phyloP scores from a whole-genome alignment of 2,329 filamentous ascomycete genomes.

The Stromatinia cepivora region DNA sequence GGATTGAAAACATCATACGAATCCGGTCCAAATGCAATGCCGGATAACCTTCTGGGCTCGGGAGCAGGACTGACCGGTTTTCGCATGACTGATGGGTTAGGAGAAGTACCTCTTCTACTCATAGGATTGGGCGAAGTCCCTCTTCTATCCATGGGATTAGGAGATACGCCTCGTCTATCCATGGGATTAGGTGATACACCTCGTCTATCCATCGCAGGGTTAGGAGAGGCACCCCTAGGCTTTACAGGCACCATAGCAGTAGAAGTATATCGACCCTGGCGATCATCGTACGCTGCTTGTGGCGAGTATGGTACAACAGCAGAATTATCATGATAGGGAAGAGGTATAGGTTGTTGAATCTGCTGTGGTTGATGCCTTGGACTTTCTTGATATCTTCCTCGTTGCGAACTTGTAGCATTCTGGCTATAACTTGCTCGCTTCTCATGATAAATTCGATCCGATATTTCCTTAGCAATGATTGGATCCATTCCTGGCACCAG shows the following conservation, averaged over 20 bases:
- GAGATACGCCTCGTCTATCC: conserved; percentile 33
- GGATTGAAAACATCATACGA: conserved; percentile 75
- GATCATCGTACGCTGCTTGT: conserved; percentile 37
- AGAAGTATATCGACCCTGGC: conserved; percentile 34
- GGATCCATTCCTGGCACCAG: conserved; percentile 63
- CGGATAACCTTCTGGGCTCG: conserved; percentile 55
- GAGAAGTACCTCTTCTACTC: conserved; percentile 55
- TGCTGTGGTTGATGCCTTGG: conserved; percentile 33
- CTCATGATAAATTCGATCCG: conserved; percentile 58
- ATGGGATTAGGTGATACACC: conserved; percentile 35
- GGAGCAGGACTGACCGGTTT: conserved; percentile 77
- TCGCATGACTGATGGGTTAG: conserved; percentile 51
- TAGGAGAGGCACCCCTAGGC: conserved; percentile 36
- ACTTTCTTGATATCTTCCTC: conserved; percentile 42
- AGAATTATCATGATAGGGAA: conserved; percentile 36
- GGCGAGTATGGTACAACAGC: conserved; percentile 31
- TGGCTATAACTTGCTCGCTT: conserved; percentile 51
- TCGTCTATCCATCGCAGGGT: conserved; percentile 29
- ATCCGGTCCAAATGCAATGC: conserved; percentile 72
- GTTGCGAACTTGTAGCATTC: conserved; percentile 44
- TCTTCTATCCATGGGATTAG: conserved; percentile 30
- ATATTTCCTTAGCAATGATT: conserved; percentile 55
- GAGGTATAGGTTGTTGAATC: conserved; percentile 30
- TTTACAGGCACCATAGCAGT: conserved; percentile 39
- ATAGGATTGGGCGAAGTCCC: conserved; percentile 44